Evolutionary conservation across 2,329 filamentous ascomycete genomes (phyloP).

Genomic region (Aspergillus melleus): DNA sequence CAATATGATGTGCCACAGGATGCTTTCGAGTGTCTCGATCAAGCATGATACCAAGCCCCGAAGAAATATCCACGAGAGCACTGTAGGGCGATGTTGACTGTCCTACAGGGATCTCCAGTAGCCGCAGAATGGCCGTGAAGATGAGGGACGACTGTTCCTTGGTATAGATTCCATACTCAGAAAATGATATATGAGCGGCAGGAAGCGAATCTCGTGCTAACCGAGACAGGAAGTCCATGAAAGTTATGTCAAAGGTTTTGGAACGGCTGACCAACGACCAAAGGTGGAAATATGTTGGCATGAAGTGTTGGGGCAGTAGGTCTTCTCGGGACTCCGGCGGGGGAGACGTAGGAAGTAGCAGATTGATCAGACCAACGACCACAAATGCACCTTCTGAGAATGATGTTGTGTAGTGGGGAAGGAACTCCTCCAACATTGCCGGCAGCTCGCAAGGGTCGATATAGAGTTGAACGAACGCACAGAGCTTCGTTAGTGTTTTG

Average conservation of each 20-base stretch:
- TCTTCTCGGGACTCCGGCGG: slow-evolving; percentile 66
- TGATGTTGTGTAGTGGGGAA: slow-evolving; percentile 89
- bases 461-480: slow-evolving; percentile 85
- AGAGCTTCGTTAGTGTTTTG: slow-evolving; percentile 80
- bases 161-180: slow-evolving; percentile 86
- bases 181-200: slow-evolving; percentile 74
- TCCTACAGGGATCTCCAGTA: slow-evolving; percentile 94
- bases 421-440: slow-evolving; percentile 75
- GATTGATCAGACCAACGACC: slow-evolving; percentile 81
- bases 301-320: slow-evolving; percentile 82
- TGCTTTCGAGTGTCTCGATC: slow-evolving; percentile 94
- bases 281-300: slow-evolving; percentile 93
- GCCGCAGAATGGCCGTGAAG: slow-evolving; percentile 83
- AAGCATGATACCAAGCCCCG: slow-evolving; percentile 80
- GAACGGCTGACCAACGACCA: slow-evolving; percentile 94
- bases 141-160: slow-evolving; percentile 88
- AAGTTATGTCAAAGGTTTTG: slow-evolving; percentile 79
- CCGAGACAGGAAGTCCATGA: slow-evolving; percentile 86
- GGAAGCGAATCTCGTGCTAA: slow-evolving; percentile 80
- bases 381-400: slow-evolving; percentile 91
- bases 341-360: slow-evolving; percentile 82
- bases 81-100: slow-evolving; percentile 94
- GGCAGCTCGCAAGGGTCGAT: slow-evolving; percentile 87
- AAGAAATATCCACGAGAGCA: slow-evolving; percentile 72
- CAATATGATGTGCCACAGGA: slow-evolving; percentile 86